Percentiles rank a stretch among this genome's conserved stretches.
Conservation (phyloP, 371 early-diverging fungal species). For the Rhizopus delemar region DNA sequence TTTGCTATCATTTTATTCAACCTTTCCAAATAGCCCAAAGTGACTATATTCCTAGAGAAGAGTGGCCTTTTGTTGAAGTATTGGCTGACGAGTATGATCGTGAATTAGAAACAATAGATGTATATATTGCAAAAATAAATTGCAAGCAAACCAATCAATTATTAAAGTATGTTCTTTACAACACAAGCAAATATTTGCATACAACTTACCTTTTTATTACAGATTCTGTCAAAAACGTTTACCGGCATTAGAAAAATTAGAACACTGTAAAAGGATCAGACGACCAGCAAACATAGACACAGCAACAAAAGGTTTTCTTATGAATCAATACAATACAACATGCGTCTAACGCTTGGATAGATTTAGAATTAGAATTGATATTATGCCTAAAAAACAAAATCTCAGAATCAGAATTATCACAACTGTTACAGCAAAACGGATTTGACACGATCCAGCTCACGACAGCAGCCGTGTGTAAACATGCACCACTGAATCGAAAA, state of each 20-base stretch:
- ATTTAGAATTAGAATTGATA: constrained; percentile 18
- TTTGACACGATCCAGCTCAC: constrained; percentile 20
- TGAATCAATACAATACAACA: background rate
- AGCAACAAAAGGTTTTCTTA: constrained; percentile 4
- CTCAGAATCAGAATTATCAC: constrained; percentile 12
- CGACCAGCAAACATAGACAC: constrained; percentile 15
- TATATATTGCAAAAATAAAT: constrained; percentile 45
- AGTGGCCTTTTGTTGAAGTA: constrained; percentile 51
- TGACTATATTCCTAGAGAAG: constrained; percentile 21
- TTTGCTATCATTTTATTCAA: background rate
- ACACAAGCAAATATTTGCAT: background rate
- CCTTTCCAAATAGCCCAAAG: background rate
- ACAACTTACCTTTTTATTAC: background rate
- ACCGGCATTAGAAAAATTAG: constrained; percentile 37
- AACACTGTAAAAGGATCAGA: constrained; percentile 52
- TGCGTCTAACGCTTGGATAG: background rate
- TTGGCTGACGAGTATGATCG: constrained; percentile 43
- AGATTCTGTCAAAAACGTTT: constrained; percentile 50
- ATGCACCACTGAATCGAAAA: constrained; percentile 55
- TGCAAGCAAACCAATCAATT: constrained; percentile 41
- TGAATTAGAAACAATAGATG: constrained; percentile 34
- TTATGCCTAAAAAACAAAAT: constrained; percentile 31
- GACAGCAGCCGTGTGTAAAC: constrained; percentile 35
- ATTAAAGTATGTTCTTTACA: constrained; percentile 36
- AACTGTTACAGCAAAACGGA: constrained; percentile 20